These are phyloP conservation scores for Colletotrichum orchidophilum DNA, from an alignment of 2,329 filamentous ascomycete species.

Conservation along the genomic window DNA sequence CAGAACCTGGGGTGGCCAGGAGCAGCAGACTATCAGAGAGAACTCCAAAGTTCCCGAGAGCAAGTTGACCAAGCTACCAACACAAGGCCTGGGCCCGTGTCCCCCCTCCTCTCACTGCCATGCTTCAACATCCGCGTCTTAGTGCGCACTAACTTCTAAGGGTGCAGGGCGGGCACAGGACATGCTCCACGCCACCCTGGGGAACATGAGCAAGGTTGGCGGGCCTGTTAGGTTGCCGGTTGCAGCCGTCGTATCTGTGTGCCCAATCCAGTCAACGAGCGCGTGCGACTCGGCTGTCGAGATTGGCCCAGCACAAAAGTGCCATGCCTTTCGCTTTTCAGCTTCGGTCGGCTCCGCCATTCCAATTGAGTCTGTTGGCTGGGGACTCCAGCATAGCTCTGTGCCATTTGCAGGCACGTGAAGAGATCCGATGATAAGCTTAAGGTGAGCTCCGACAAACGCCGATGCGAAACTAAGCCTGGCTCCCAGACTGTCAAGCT, in stretches of 20 bases:
- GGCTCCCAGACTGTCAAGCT: not conserved
- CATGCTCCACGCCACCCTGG: slow-evolving; percentile 12
- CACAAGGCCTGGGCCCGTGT: slow-evolving; percentile 1
- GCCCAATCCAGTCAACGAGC: slow-evolving; percentile 31
- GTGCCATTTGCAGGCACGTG: slow-evolving; percentile 6
- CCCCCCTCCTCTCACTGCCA: not conserved
- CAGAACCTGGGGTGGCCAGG: not conserved
- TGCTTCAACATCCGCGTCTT: not conserved
- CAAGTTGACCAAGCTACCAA: not conserved
- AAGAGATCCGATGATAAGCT: slow-evolving; percentile 18
- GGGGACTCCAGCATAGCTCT: not conserved
- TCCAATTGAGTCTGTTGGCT: slow-evolving; percentile 2
- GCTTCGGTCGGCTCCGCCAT: slow-evolving; percentile 32
- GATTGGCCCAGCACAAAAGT: slow-evolving; percentile 20
- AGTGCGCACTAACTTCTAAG: not conserved
- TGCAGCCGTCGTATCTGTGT: slow-evolving; percentile 26
- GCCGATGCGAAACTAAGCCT: not conserved
- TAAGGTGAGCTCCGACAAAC: slow-evolving; percentile 15
- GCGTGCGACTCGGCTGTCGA: slow-evolving; percentile 14
- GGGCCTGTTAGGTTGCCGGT: slow-evolving; percentile 2
- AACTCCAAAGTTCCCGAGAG: not conserved
- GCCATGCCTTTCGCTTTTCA: slow-evolving; percentile 16
- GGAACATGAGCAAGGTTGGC: slow-evolving; percentile 14
- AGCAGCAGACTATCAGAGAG: not conserved
- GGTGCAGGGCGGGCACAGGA: not conserved